phyloP scores from a whole-genome alignment of 805 yeast species.

The Saturnispora quitensis region DNA sequence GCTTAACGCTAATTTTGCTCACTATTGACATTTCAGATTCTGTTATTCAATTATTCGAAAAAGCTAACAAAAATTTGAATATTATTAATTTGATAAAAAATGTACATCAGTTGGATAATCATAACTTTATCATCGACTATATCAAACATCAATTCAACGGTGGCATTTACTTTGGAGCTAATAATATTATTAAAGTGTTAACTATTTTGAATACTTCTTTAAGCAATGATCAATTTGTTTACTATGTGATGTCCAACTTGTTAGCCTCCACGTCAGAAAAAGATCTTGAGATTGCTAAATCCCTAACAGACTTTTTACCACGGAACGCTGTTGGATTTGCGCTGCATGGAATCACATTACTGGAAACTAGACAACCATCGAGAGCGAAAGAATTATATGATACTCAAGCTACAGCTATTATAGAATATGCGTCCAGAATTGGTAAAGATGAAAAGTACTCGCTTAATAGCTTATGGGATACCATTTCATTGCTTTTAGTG shows the following conservation, averaged over 20 bases:
- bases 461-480: conserved; percentile 2
- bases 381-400: conserved; percentile 26
- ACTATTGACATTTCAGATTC: conserved; percentile 27
- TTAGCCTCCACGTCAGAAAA: conserved; percentile 7
- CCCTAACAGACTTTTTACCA: conserved; percentile 18
- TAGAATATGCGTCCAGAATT: conserved; percentile 13
- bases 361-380: conserved; percentile 18
- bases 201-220: conserved; percentile 13
- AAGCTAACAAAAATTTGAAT: conserved; percentile 13
- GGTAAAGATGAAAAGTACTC: conserved; percentile 15
- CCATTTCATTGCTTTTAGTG: conserved; percentile 20
- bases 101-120: background rate
- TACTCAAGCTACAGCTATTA: conserved; percentile 22
- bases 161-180: conserved; percentile 20
- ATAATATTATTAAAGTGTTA: conserved; percentile 20
- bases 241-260: conserved; percentile 19
- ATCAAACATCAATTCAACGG: conserved; percentile 14
- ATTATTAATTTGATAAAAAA: conserved; percentile 5
- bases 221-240: conserved; percentile 16
- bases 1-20: conserved; percentile 22
- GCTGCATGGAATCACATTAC: conserved; percentile 22
- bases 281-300: conserved; percentile 8
- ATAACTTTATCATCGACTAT: conserved; percentile 10
- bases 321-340: conserved; percentile 11
- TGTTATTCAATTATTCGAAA: conserved; percentile 18